A percentile compares a stretch with the other conserved stretches of the same genome.
phyloP scores from a whole-genome alignment of 768 basidiomycete genomes.

The Xerocomellus dryophilus region DNA sequence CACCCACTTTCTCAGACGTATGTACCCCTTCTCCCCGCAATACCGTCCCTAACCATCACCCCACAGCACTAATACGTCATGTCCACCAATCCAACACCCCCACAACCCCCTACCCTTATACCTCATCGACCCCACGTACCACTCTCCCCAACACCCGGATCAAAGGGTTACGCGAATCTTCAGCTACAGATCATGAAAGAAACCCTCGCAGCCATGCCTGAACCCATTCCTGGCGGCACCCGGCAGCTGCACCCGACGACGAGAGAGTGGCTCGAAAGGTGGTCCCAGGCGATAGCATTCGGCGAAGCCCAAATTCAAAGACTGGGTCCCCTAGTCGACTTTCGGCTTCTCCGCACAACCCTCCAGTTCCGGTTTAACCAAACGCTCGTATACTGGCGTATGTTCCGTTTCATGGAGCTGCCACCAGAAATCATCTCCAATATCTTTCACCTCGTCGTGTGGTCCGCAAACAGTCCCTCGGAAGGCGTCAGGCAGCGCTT shows the following conservation, averaged over 20 bases:
- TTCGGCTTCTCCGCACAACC: slow-evolving; percentile 10
- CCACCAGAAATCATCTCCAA: slow-evolving; percentile 64
- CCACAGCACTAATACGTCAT: slow-evolving; percentile 10
- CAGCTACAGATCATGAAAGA: slow-evolving; percentile 19
- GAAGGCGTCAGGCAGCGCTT: slow-evolving; percentile 42
- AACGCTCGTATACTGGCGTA: slow-evolving; percentile 34
- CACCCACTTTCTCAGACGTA: slow-evolving; percentile 2
- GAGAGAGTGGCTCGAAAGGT: slow-evolving; percentile 8
- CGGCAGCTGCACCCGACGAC: background rate
- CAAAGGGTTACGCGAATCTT: slow-evolving; percentile 16
- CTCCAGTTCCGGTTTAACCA: slow-evolving; percentile 20
- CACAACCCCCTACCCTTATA: slow-evolving; percentile 11
- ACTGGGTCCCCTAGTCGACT: slow-evolving; percentile 20
- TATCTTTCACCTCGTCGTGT: slow-evolving; percentile 60
- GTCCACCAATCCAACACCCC: slow-evolving; percentile 11
- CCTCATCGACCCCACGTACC: background rate
- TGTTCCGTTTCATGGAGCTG: slow-evolving; percentile 59
- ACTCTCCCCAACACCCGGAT: slow-evolving; percentile 19
- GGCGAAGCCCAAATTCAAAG: slow-evolving; percentile 22
- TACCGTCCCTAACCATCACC: background rate
- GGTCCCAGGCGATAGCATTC: slow-evolving; percentile 13
- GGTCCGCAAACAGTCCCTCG: slow-evolving; percentile 43
- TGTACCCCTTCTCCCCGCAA: background rate
- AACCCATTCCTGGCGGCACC: slow-evolving; percentile 11
- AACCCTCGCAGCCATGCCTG: slow-evolving; percentile 17